Percentiles rank a stretch among this genome's conserved stretches.
phyloP scores from a whole-genome alignment of 129 eudicot species.

The Escallonia herrerae region DNA sequence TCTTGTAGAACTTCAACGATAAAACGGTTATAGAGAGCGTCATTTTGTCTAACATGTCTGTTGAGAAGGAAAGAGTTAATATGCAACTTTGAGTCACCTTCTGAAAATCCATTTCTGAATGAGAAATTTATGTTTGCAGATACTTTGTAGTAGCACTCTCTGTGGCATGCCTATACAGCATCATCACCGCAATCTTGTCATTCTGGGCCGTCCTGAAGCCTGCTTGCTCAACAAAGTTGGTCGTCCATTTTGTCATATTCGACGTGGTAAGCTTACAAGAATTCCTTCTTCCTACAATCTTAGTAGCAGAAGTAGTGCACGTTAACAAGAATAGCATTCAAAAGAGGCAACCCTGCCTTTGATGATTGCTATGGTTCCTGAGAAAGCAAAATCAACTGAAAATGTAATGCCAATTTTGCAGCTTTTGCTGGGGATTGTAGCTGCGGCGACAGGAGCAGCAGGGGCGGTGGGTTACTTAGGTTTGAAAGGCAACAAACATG shows the following conservation, averaged over 20 bases:
- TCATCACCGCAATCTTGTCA: constrained; percentile 36
- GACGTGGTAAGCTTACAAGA: constrained; percentile 55
- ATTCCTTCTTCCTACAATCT: background rate
- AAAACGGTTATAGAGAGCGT: too few species aligned
- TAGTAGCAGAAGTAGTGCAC: too few species aligned
- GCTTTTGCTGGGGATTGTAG: constrained; percentile 69
- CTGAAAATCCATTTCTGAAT: background rate
- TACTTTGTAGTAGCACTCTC: constrained; percentile 63
- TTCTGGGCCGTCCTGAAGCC: constrained; percentile 39
- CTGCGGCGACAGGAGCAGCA: constrained; percentile 67
- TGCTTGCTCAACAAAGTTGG: constrained; percentile 20
- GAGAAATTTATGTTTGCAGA: constrained; percentile 30
- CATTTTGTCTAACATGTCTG: too few species aligned
- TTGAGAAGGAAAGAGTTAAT: too few species aligned
- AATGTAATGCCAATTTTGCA: constrained; percentile 16
- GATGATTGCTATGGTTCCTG: too few species aligned
- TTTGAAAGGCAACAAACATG: constrained; percentile 59
- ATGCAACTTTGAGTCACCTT: too few species aligned
- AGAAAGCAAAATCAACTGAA: too few species aligned
- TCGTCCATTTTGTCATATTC: constrained; percentile 34
- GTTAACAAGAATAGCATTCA: too few species aligned
- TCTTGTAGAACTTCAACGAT: too few species aligned
- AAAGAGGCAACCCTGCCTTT: too few species aligned
- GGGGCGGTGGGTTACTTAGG: constrained; percentile 74
- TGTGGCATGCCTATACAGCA: constrained; percentile 46